phyloP scores from a whole-genome alignment of 129 eudicot species.

The Helichrysum umbraculigerum region DNA sequence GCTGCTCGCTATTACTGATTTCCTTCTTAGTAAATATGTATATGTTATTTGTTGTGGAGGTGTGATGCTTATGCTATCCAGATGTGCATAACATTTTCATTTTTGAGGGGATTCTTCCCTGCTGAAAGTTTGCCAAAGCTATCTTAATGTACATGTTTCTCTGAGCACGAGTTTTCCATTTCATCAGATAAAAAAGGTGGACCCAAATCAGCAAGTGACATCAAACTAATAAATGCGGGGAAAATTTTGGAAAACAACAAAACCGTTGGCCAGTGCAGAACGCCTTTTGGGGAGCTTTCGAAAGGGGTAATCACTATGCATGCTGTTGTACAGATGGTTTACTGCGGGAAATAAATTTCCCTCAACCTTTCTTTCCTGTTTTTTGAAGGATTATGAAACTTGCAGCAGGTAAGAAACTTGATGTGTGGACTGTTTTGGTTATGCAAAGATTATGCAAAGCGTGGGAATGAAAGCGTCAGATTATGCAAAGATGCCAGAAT shows the following conservation, averaged over 20 bases:
- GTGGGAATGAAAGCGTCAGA: no score
- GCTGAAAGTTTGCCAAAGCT: background rate
- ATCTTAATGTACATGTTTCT: background rate
- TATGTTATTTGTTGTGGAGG: background rate
- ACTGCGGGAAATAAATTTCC: no score
- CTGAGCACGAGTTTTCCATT: slow-evolving; percentile 14
- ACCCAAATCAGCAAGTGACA: slow-evolving; percentile 80
- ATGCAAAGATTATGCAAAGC: no score
- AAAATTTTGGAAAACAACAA: slow-evolving; percentile 85
- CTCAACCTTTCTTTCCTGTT: no score
- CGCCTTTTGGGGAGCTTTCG: slow-evolving; percentile 81
- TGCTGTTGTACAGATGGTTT: slow-evolving; percentile 95
- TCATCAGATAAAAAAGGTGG: slow-evolving; percentile 69
- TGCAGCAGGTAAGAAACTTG: no score
- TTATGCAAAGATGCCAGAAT: no score
- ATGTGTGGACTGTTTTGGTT: no score
- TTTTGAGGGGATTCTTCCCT: background rate
- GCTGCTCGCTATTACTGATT: background rate
- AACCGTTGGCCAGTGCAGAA: slow-evolving; percentile 85
- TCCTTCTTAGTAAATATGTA: background rate
- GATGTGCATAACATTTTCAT: background rate
- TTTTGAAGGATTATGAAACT: no score
- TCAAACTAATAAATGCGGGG: slow-evolving; percentile 81
- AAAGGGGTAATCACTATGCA: slow-evolving; percentile 91
- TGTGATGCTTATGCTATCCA: background rate